Percentiles rank a stretch among this genome's conserved stretches.
Evolutionary conservation across 169 alveolate genomes (phyloP).

Genomic region (Plasmodium gallinaceum): DNA sequence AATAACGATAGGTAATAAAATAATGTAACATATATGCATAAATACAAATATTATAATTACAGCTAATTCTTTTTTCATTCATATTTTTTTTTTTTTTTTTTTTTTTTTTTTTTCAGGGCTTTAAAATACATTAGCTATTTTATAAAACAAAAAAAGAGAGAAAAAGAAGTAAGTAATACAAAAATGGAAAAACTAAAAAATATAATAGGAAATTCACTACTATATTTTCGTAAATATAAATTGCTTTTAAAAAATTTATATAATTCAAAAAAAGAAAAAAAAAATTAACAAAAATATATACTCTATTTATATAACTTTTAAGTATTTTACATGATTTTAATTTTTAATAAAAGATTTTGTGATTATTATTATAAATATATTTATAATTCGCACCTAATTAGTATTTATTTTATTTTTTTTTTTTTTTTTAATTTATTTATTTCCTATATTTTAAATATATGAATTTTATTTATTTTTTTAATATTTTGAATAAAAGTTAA

Average conservation of each 20-base stretch:
- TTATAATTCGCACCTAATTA: not conserved
- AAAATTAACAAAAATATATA: not conserved
- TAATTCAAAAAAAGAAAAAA: conserved; percentile 38
- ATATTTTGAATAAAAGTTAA: not conserved
- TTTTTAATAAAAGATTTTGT: too few relatives aligned
- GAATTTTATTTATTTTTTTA: not conserved
- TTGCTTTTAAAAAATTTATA: conserved; percentile 65
- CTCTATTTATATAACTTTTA: too few relatives aligned
- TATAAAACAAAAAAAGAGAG: conserved; percentile 51
- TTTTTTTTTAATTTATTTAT: not conserved
- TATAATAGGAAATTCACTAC: conserved; percentile 23
- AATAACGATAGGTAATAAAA: conserved; percentile 23
- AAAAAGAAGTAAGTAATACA: conserved; percentile 28
- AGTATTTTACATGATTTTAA: too few relatives aligned
- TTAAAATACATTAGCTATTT: conserved; percentile 50
- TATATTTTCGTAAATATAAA: conserved; percentile 67
- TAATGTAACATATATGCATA: not conserved
- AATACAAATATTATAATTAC: not conserved
- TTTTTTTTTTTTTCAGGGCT: conserved; percentile 30
- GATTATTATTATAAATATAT: too few relatives aligned
- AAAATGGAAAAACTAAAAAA: conserved; percentile 42
- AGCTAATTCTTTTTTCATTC: not conserved
- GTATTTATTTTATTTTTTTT: not conserved
- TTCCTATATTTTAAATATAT: not conserved
- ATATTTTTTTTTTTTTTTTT: not conserved